Conservation (phyloP, 2,329 filamentous ascomycete genomes). For the Pseudopyricularia javanii region DNA sequence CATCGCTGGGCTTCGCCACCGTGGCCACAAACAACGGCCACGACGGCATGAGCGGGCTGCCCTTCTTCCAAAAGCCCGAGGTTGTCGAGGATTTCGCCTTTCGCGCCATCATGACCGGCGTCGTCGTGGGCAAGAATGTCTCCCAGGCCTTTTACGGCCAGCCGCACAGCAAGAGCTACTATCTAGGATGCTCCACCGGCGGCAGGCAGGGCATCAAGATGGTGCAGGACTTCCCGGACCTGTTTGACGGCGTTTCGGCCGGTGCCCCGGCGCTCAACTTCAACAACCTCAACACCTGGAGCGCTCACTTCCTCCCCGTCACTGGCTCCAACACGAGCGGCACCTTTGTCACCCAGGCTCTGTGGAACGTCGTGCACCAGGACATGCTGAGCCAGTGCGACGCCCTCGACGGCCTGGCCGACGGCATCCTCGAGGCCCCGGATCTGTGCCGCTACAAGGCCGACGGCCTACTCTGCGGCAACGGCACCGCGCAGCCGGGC, state of each 20-base stretch:
- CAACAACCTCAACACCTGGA: constrained; percentile 17
- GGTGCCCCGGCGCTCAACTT: constrained; percentile 28
- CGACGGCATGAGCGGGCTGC: constrained; percentile 24
- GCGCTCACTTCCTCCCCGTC: constrained; percentile 29
- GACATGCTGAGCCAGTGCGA: constrained; percentile 6
- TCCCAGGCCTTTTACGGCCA: constrained; percentile 31
- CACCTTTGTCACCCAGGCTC: constrained; percentile 18
- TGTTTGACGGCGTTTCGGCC: constrained; percentile 23
- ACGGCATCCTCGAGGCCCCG: constrained; percentile 6
- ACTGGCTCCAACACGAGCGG: constrained; percentile 15
- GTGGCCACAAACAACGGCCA: constrained; percentile 39
- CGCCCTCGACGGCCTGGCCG: constrained; percentile 4
- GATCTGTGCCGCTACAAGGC: constrained; percentile 4
- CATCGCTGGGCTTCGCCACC: constrained; percentile 28
- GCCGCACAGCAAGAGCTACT: constrained; percentile 32
- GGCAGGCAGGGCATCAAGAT: constrained; percentile 45
- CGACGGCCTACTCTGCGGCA: constrained; percentile 2
- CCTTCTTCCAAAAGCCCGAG: constrained; percentile 26
- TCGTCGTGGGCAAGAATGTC: constrained; percentile 33
- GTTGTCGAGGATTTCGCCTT: constrained; percentile 22
- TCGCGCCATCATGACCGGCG: constrained; percentile 28
- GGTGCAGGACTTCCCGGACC: constrained; percentile 38
- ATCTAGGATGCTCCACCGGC: constrained; percentile 45
- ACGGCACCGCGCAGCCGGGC: constrained; percentile 9
- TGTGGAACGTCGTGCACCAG: constrained; percentile 16